phyloP scores from a whole-genome alignment of 768 basidiomycete species.

The Naganishia antarctica region DNA sequence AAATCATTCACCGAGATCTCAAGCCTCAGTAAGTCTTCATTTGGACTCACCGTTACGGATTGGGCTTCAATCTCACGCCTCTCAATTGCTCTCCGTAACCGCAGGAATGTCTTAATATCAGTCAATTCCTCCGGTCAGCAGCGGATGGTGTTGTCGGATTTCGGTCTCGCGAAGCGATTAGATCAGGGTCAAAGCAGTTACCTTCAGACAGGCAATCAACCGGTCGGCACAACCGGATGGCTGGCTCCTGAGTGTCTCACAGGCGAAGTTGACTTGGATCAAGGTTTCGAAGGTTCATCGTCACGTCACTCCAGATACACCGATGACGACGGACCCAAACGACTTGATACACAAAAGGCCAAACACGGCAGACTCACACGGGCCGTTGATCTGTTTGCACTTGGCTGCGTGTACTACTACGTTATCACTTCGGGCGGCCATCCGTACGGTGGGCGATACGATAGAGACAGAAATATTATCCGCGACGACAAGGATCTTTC shows the following conservation, averaged over 20 bases:
- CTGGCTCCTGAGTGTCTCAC: slow-evolving; percentile 91
- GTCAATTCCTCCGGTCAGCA: slow-evolving; percentile 57
- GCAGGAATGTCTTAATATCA: slow-evolving; percentile 78
- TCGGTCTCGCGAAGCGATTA: slow-evolving; percentile 91
- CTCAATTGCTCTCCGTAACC: too few relatives aligned
- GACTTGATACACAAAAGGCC: slow-evolving; percentile 51
- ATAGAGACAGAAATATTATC: slow-evolving; percentile 89
- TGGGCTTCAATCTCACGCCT: too few relatives aligned
- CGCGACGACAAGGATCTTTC: slow-evolving; percentile 64
- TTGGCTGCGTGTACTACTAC: slow-evolving; percentile 94
- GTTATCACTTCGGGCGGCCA: slow-evolving; percentile 82
- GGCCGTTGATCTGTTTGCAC: slow-evolving; percentile 90
- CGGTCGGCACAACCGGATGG: slow-evolving; percentile 93
- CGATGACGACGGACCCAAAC: slow-evolving; percentile 55
- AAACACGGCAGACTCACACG: slow-evolving; percentile 71
- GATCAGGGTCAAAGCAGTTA: slow-evolving; percentile 96
- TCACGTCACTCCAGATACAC: slow-evolving; percentile 42
- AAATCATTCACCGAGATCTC: slow-evolving; percentile 96
- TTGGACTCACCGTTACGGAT: too few relatives aligned
- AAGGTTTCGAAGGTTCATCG: slow-evolving; percentile 52
- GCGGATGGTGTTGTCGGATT: slow-evolving; percentile 64
- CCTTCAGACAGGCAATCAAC: slow-evolving; percentile 77
- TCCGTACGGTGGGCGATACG: slow-evolving; percentile 88
- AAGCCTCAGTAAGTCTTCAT: slow-evolving; percentile 69
- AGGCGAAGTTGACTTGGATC: slow-evolving; percentile 89